phyloP scores from a whole-genome alignment of 306 rosid species.

The Benincasa hispida region DNA sequence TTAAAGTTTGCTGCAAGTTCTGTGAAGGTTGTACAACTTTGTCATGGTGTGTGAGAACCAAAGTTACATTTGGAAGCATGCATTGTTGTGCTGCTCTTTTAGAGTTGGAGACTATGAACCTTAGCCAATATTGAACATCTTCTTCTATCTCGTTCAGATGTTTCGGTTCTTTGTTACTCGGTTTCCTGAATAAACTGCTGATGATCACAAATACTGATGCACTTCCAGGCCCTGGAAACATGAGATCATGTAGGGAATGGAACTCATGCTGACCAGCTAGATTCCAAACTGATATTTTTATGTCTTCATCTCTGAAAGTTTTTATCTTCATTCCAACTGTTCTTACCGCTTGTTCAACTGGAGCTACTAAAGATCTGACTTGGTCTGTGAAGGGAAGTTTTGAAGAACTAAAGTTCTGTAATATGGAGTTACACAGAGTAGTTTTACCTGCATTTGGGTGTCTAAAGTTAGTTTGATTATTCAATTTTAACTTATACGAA shows the following conservation, averaged over 20 bases:
- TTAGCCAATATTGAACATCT: constrained; percentile 89
- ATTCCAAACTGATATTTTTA: constrained; percentile 80
- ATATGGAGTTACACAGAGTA: constrained; percentile 67
- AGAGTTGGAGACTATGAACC: constrained; percentile 85
- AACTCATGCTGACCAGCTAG: constrained; percentile 91
- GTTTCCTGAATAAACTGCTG: constrained; percentile 63
- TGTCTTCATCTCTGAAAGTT: constrained; percentile 65
- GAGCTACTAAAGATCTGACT: constrained; percentile 70
- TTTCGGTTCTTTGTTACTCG: constrained; percentile 67
- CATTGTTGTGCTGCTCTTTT: constrained; percentile 77
- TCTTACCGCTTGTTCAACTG: constrained; percentile 79
- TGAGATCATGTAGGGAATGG: constrained; percentile 83
- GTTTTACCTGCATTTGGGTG: constrained; percentile 55
- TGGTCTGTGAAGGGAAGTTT: constrained; percentile 60
- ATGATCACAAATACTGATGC: constrained; percentile 69
- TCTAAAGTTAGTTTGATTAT: constrained; percentile 2
- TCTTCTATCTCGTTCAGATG: constrained; percentile 69
- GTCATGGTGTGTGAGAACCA: constrained; percentile 78
- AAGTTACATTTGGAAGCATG: constrained; percentile 68
- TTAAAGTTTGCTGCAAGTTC: constrained; percentile 44
- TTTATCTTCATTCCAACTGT: constrained; percentile 73
- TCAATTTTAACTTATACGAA: background rate
- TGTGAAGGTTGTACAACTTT: constrained; percentile 65
- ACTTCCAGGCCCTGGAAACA: constrained; percentile 93
- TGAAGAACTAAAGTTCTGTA: constrained; percentile 59